Evolutionary conservation across 345 rosid species (phyloP).

Genomic region (Cardamine occulta): DNA sequence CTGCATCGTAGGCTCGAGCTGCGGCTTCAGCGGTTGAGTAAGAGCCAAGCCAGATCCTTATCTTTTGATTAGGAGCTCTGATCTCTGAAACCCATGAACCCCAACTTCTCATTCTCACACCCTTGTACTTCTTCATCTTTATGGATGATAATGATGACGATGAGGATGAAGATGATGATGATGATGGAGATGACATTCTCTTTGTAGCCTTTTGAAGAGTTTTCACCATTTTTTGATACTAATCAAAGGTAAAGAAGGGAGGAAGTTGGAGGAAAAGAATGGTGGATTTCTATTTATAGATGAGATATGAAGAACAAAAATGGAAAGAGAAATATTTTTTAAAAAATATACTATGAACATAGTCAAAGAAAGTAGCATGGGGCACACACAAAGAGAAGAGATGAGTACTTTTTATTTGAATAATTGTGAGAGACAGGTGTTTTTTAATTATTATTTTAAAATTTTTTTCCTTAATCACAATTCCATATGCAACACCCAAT

Average conservation of each 20-base stretch:
- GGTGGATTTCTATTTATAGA: slow-evolving; percentile 41
- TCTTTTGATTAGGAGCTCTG: slow-evolving; percentile 93
- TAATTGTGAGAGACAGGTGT: slow-evolving; percentile 35
- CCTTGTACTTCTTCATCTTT: slow-evolving; percentile 77
- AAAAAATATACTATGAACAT: slow-evolving; percentile 24
- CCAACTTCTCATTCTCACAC: slow-evolving; percentile 99
- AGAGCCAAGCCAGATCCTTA: slow-evolving; percentile 97
- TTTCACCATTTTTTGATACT: slow-evolving; percentile 61
- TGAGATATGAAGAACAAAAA: slow-evolving; percentile 38
- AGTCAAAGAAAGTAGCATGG: slow-evolving; percentile 46
- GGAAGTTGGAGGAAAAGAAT: slow-evolving; percentile 32
- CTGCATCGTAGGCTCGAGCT: slow-evolving; percentile 98
- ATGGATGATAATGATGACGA: slow-evolving; percentile 41
- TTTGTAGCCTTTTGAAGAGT: slow-evolving; percentile 51
- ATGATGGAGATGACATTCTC: slow-evolving; percentile 36
- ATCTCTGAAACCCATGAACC: slow-evolving; percentile 99
- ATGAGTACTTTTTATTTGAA: slow-evolving; percentile 26
- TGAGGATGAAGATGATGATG: slow-evolving; percentile 30
- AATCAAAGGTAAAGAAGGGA: not conserved
- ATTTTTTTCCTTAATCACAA: slow-evolving; percentile 18
- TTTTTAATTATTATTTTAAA: not conserved
- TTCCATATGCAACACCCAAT: slow-evolving; percentile 43
- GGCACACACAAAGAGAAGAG: slow-evolving; percentile 33
- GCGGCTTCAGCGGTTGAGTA: slow-evolving; percentile 96
- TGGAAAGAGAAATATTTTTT: slow-evolving; percentile 27